phyloP scores from a whole-genome alignment of 768 basidiomycete genomes.

The Candolleomyces aberdarensis region DNA sequence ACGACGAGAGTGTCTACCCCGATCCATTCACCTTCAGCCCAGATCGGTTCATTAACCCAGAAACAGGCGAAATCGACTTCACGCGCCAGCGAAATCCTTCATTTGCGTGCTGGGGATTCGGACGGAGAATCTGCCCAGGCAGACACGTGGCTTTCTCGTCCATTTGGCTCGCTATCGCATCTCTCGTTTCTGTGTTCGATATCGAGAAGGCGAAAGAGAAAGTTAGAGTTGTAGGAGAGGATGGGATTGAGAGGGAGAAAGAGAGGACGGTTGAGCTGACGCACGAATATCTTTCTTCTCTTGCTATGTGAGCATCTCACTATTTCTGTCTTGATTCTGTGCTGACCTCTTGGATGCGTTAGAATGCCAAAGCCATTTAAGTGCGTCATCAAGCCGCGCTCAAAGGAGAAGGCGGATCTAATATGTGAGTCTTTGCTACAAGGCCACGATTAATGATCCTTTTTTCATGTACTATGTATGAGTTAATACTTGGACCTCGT shows the following conservation, averaged over 20 bases:
- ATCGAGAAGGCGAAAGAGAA: conserved; percentile 20
- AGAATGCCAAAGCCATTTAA: too few species aligned
- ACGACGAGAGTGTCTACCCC: conserved; percentile 34
- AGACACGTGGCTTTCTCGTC: conserved; percentile 21
- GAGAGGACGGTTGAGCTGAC: conserved; percentile 7
- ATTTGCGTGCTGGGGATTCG: conserved; percentile 29
- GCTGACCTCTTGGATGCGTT: too few species aligned
- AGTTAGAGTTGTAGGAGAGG: conserved; percentile 13
- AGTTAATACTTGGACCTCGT: too few species aligned
- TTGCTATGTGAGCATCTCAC: conserved; percentile 15
- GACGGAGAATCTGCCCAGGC: conserved; percentile 24
- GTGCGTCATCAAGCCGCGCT: too few species aligned
- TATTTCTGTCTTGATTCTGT: too few species aligned
- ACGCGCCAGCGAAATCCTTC: conserved; percentile 21
- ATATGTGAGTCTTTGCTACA: too few species aligned
- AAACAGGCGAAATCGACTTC: conserved; percentile 20
- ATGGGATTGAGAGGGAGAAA: not conserved
- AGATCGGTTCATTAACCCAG: conserved; percentile 32
- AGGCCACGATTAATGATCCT: too few species aligned
- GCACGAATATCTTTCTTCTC: conserved; percentile 14
- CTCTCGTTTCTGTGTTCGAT: conserved; percentile 19
- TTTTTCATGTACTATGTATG: too few species aligned
- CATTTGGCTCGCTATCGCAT: conserved; percentile 23
- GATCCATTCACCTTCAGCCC: conserved; percentile 40
- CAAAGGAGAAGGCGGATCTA: too few species aligned